Conservation (phyloP, 192 early-diverging fungal species). For the Endogone sp. region DNA sequence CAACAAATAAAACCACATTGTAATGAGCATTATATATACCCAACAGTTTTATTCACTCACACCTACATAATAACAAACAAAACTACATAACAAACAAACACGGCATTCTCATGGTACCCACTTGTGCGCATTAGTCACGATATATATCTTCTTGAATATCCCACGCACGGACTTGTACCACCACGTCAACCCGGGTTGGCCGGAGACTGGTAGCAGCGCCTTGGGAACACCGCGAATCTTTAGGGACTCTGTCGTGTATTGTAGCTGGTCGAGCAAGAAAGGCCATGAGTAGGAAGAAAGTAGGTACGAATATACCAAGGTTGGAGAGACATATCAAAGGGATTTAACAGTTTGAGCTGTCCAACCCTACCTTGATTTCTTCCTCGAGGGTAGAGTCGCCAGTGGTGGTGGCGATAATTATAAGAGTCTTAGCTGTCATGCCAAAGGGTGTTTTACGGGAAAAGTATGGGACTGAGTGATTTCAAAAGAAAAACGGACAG, state of each 20-base stretch:
- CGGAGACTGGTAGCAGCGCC: conserved; percentile 32
- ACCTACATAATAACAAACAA: too few relatives aligned
- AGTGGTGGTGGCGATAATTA: conserved; percentile 15
- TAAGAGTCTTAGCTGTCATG: conserved; percentile 7
- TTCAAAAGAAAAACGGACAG: not conserved
- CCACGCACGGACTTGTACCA: conserved; percentile 10
- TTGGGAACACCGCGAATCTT: conserved; percentile 32
- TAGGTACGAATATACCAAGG: too few relatives aligned
- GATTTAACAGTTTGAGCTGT: too few relatives aligned
- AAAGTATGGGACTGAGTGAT: too few relatives aligned
- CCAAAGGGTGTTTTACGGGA: not conserved
- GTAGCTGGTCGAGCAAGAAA: not conserved
- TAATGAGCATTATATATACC: too few relatives aligned
- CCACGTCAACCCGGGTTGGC: conserved; percentile 32
- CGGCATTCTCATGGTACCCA: too few relatives aligned
- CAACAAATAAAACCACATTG: too few relatives aligned
- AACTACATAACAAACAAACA: too few relatives aligned
- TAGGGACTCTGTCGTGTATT: conserved; percentile 14
- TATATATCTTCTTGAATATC: conserved; percentile 11
- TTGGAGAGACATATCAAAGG: too few relatives aligned
- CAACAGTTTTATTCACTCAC: too few relatives aligned
- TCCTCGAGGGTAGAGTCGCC: conserved; percentile 13
- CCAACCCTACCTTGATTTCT: conserved; percentile 22
- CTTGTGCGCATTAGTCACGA: conserved; percentile 33
- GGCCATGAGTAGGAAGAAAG: too few relatives aligned